phyloP scores from a whole-genome alignment of 1,284 basidiomycete species.

The Trichosporon inkin region DNA sequence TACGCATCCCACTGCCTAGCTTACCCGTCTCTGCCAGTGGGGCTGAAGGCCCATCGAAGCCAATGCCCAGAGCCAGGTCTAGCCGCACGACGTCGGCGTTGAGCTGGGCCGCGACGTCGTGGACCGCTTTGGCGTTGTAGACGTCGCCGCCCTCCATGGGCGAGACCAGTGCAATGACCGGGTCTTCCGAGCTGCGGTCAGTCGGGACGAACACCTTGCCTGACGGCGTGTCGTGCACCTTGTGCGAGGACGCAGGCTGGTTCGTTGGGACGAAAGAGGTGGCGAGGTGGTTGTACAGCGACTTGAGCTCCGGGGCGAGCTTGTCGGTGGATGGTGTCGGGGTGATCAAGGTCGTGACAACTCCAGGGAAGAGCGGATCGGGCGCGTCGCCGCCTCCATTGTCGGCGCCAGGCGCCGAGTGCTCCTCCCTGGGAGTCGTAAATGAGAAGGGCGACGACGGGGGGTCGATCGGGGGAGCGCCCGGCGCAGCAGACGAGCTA shows the following conservation, averaged over 20 bases:
- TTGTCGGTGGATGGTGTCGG: conserved; percentile 11
- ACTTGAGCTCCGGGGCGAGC: conserved; percentile 16
- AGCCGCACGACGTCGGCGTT: conserved; percentile 73
- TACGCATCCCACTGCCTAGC: conserved; percentile 43
- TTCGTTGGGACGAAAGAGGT: conserved; percentile 22
- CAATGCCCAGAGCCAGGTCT: conserved; percentile 59
- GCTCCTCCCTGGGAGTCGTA: background rate
- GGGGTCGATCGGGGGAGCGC: background rate
- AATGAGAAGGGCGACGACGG: background rate
- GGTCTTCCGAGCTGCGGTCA: conserved; percentile 34
- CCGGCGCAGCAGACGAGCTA: background rate
- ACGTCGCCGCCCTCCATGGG: conserved; percentile 80
- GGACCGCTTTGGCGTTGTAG: conserved; percentile 70
- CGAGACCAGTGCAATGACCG: conserved; percentile 72
- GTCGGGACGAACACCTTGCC: conserved; percentile 2
- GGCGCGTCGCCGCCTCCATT: background rate
- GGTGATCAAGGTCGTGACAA: conserved; percentile 18
- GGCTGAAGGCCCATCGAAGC: conserved; percentile 59
- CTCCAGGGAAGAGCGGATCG: conserved; percentile 15
- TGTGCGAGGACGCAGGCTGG: conserved; percentile 14
- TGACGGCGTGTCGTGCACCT: background rate
- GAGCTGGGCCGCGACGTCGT: conserved; percentile 65
- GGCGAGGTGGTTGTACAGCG: conserved; percentile 24
- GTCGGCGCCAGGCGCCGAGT: background rate
- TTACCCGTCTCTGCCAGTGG: conserved; percentile 64